Conservation (phyloP, 257 asterid genomes). For the Petunia axillaris region DNA sequence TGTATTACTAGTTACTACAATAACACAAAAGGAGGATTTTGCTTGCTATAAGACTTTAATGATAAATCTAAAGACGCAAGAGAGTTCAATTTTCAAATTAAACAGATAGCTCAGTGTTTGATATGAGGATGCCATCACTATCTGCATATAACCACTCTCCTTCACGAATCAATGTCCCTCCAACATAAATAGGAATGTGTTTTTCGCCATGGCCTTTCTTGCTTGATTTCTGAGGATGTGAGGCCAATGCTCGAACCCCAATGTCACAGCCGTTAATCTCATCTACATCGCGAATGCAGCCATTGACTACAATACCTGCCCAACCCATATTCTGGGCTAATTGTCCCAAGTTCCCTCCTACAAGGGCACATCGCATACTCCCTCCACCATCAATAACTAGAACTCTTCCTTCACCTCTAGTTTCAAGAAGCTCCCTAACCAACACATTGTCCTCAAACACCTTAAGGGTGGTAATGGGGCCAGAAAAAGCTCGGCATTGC, state of each 20-base stretch:
- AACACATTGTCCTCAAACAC: constrained; percentile 81
- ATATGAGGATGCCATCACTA: constrained; percentile 77
- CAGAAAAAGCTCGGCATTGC: constrained; percentile 63
- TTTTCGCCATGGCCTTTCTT: constrained; percentile 71
- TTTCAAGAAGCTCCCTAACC: constrained; percentile 75
- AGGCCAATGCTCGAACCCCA: constrained; percentile 83
- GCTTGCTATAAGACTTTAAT: not conserved
- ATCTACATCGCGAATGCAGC: constrained; percentile 79
- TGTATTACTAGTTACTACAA: not conserved
- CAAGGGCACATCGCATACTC: constrained; percentile 78
- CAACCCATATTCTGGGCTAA: constrained; percentile 81
- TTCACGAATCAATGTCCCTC: constrained; percentile 58
- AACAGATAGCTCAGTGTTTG: constrained; percentile 71
- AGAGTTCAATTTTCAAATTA: constrained; percentile 20
- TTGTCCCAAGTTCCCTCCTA: constrained; percentile 80
- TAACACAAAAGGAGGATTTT: not conserved
- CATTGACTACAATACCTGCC: constrained; percentile 76
- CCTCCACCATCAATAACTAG: constrained; percentile 88
- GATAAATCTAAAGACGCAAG: not conserved
- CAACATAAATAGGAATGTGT: constrained; percentile 53
- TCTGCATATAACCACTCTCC: constrained; percentile 97
- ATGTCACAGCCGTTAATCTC: constrained; percentile 83
- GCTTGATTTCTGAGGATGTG: constrained; percentile 76
- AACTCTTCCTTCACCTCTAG: constrained; percentile 72
- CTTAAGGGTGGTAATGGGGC: constrained; percentile 73